Percentiles rank a stretch among this genome's conserved stretches.
Evolutionary conservation across 1,284 basidiomycete genomes (phyloP).

Genomic region (Xerocomus amazonicus): DNA sequence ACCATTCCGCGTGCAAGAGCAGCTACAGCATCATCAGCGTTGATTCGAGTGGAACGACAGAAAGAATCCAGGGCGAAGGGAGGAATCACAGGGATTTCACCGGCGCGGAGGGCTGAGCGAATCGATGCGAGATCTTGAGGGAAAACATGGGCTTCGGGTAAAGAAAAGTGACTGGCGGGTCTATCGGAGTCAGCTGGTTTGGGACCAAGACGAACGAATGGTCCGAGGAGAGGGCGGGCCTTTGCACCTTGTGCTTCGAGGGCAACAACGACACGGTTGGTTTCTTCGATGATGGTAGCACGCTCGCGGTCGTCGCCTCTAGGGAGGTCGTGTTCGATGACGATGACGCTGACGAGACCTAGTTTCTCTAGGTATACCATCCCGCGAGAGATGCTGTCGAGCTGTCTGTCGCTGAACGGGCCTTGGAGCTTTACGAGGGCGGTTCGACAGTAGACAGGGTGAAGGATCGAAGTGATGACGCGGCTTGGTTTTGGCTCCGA

Average conservation of each 20-base stretch:
- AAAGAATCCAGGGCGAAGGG: slow-evolving; percentile 92
- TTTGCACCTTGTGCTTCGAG: slow-evolving; percentile 83
- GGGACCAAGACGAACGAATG: slow-evolving; percentile 82
- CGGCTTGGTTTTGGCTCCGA: slow-evolving; percentile 36
- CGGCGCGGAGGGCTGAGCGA: slow-evolving; percentile 82
- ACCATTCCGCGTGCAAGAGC: slow-evolving; percentile 89
- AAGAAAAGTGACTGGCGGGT: slow-evolving; percentile 34
- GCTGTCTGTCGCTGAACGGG: slow-evolving; percentile 93
- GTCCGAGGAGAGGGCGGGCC: slow-evolving; percentile 84
- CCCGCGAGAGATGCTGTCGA: slow-evolving; percentile 90
- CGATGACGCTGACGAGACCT: slow-evolving; percentile 91
- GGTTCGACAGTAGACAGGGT: slow-evolving; percentile 79
- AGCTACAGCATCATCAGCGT: slow-evolving; percentile 88
- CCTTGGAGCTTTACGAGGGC: slow-evolving; percentile 97
- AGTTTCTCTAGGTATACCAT: slow-evolving; percentile 95
- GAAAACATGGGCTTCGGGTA: slow-evolving; percentile 71
- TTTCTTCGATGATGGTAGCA: slow-evolving; percentile 60
- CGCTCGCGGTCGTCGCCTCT: slow-evolving; percentile 68
- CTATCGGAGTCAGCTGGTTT: slow-evolving; percentile 52
- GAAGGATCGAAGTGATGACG: slow-evolving; percentile 78
- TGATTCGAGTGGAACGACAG: slow-evolving; percentile 81
- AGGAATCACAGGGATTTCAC: slow-evolving; percentile 96
- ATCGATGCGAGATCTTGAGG: slow-evolving; percentile 79
- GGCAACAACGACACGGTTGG: slow-evolving; percentile 79
- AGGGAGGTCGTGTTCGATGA: slow-evolving; percentile 84